Evolutionary conservation across 2,329 filamentous ascomycete genomes (phyloP).

Genomic region (Aschersonia sp.): DNA sequence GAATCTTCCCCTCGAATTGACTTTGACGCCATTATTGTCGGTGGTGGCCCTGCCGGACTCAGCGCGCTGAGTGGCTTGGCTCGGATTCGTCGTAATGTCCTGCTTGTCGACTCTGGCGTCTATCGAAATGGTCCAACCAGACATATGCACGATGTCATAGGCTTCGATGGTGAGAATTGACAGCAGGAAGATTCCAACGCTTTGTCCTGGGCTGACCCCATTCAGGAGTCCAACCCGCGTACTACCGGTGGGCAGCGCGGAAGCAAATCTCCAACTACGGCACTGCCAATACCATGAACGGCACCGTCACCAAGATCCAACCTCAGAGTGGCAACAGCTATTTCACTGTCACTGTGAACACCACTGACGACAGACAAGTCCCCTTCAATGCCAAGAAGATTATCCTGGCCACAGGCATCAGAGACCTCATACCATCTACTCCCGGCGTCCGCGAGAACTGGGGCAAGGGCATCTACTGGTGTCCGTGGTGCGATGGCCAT

Average conservation of each 20-base stretch:
- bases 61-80: constrained; percentile 40
- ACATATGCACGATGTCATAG: constrained; percentile 47
- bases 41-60: constrained; percentile 42
- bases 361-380: constrained; percentile 7
- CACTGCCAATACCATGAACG: constrained; percentile 34
- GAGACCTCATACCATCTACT: constrained; percentile 37
- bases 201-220: no score
- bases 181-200: neutral
- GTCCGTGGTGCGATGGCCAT: constrained; percentile 49
- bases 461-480: constrained; percentile 48
- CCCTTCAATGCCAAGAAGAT: constrained; percentile 35
- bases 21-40: constrained; percentile 43
- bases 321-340: constrained; percentile 22
- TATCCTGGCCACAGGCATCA: constrained; percentile 42
- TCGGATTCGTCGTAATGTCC: constrained; percentile 37
- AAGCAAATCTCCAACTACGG: constrained; percentile 35
- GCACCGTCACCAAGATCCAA: constrained; percentile 31
- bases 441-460: constrained; percentile 40
- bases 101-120: constrained; percentile 42
- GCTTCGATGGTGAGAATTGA: constrained; percentile 34
- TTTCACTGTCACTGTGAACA: constrained; percentile 25
- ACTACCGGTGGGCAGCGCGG: constrained; percentile 39
- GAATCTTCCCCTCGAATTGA: constrained; percentile 5
- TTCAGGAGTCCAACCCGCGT: constrained; percentile 37
- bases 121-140: constrained; percentile 43